Conservation (phyloP, 441 rosid genomes). For the Mallotus japonicus region DNA sequence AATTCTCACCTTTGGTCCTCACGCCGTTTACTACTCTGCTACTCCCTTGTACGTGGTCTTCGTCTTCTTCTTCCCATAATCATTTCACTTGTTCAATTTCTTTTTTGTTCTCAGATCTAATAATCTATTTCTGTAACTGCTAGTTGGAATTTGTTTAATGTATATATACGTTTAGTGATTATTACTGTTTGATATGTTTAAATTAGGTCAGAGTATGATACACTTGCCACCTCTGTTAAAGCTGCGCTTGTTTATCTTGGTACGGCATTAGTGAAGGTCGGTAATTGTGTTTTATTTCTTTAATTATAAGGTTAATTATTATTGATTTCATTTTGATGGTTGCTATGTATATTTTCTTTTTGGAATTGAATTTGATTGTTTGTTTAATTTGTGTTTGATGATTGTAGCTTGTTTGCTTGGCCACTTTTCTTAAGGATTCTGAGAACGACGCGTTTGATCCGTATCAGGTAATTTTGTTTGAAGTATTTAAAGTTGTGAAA, state of each 20-base stretch:
- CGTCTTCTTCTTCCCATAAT: neutral
- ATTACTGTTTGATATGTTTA: neutral
- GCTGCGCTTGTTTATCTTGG: slow-evolving; percentile 85
- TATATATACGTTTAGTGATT: too few species aligned
- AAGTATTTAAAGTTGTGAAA: too few species aligned
- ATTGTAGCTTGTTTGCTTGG: slow-evolving; percentile 85
- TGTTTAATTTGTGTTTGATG: slow-evolving; percentile 10
- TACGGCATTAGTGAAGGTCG: slow-evolving; percentile 83
- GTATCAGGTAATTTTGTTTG: slow-evolving; percentile 58
- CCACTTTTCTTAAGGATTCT: slow-evolving; percentile 84
- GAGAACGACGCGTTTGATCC: slow-evolving; percentile 85
- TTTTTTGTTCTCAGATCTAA: slow-evolving; percentile 1
- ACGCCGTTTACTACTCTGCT: slow-evolving; percentile 97
- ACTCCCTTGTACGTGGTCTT: slow-evolving; percentile 62
- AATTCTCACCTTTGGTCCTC: slow-evolving; percentile 94
- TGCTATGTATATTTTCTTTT: neutral
- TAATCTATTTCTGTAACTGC: neutral
- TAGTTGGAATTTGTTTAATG: neutral
- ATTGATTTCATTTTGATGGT: neutral
- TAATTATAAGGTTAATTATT: neutral
- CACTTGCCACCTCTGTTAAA: slow-evolving; percentile 83
- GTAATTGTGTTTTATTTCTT: slow-evolving; percentile 2
- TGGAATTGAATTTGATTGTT: neutral
- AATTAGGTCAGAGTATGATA: slow-evolving; percentile 88
- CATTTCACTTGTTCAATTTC: neutral